These are phyloP conservation scores for Macrolepiota fuliginosa DNA, from an alignment of 768 basidiomycete species.

Conservation along the genomic window DNA sequence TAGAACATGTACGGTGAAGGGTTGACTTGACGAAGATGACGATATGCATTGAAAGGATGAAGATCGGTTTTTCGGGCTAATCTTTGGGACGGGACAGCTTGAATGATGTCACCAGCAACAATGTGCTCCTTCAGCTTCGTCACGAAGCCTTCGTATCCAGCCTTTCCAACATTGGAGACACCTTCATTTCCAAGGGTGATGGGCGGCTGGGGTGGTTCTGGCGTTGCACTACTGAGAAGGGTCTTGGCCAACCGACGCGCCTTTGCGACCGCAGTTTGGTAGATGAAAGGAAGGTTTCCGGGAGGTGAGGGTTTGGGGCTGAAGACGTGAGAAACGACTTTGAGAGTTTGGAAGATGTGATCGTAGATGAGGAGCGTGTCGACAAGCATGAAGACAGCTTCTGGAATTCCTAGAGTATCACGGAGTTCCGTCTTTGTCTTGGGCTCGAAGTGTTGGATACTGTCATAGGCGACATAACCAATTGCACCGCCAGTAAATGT, in stretches of 20 bases:
- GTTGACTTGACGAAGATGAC: slow-evolving; percentile 90
- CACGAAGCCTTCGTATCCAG: slow-evolving; percentile 89
- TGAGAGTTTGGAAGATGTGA: slow-evolving; percentile 92
- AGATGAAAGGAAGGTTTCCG: slow-evolving; percentile 77
- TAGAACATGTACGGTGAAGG: slow-evolving; percentile 99
- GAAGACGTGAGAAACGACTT: slow-evolving; percentile 96
- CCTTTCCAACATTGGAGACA: slow-evolving; percentile 90
- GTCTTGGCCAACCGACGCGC: slow-evolving; percentile 77
- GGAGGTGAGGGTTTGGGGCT: slow-evolving; percentile 67
- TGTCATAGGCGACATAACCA: slow-evolving; percentile 96
- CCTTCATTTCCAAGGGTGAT: slow-evolving; percentile 64
- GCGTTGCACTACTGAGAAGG: slow-evolving; percentile 48
- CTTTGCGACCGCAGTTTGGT: slow-evolving; percentile 83
- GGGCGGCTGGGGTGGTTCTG: slow-evolving; percentile 68
- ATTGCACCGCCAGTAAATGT: slow-evolving; percentile 98
- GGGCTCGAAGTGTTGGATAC: slow-evolving; percentile 95
- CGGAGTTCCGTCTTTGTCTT: slow-evolving; percentile 73
- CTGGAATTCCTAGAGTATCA: slow-evolving; percentile 88
- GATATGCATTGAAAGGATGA: slow-evolving; percentile 97
- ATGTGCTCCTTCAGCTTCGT: slow-evolving; percentile 93
- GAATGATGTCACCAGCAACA: slow-evolving; percentile 95
- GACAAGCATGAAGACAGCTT: slow-evolving; percentile 94
- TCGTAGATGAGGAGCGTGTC: slow-evolving; percentile 97
- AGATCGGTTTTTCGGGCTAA: slow-evolving; percentile 80
- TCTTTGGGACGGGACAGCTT: slow-evolving; percentile 96